Evolutionary conservation across 805 yeast genomes (phyloP).

Genomic region (Teunomyces stri): DNA sequence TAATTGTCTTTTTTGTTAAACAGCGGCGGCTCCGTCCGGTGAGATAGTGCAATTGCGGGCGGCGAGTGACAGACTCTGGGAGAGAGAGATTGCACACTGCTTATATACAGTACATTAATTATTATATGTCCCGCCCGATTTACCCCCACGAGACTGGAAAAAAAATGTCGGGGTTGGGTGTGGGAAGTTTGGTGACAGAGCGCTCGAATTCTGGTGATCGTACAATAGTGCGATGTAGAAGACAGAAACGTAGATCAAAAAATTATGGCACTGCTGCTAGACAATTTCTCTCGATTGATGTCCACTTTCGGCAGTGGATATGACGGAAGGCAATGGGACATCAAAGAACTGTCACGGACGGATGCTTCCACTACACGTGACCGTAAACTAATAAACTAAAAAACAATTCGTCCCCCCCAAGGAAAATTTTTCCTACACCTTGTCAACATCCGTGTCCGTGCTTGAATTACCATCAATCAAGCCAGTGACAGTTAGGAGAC

Average conservation of each 20-base stretch:
- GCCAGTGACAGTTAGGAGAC: not conserved
- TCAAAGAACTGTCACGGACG: not conserved
- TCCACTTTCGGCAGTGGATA: no score
- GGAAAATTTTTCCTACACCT: constrained; percentile 3
- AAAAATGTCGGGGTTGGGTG: no score
- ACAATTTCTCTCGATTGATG: no score
- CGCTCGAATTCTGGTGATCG: no score
- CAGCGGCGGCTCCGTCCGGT: not conserved
- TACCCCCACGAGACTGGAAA: no score
- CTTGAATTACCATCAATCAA: not conserved
- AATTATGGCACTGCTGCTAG: no score
- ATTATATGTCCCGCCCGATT: no score
- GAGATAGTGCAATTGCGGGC: not conserved
- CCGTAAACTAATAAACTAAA: not conserved
- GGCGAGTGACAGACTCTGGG: not conserved
- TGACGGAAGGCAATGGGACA: not conserved
- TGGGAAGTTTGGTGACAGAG: no score
- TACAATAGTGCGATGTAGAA: no score
- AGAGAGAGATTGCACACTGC: no score
- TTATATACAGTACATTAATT: no score
- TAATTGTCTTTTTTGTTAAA: not conserved
- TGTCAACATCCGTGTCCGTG: not conserved
- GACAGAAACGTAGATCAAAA: no score
- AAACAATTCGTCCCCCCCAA: constrained; percentile 1
- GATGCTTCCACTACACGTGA: constrained; percentile 1